Base-by-base conservation (phyloP, 108 stramenopile species). In the Pseudonitzschia pungens region DNA sequence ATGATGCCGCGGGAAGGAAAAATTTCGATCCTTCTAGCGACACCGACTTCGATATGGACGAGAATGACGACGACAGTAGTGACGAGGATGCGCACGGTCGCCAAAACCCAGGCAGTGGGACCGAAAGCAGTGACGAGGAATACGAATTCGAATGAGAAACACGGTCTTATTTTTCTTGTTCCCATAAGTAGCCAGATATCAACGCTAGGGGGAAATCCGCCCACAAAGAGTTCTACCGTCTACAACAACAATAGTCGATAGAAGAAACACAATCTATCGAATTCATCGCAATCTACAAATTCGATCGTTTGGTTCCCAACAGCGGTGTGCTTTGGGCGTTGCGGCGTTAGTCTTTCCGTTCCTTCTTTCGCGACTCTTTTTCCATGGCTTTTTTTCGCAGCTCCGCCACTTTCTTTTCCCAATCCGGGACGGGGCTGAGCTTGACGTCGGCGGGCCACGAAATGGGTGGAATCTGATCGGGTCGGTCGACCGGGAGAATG, bases 401-500 rank as follows among this genome's bases (percentile, higher is more conserved):
- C 40, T 62, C 28, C 21, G 51, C 52, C 11, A 73, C 4, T 24
- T 36, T 68, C 53, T 73, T 62, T 62, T 71, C 71, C 85, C 85
- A 86, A 65, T 86, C 65, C 9, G 69, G 69, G 18, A 69, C 68
- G 20, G 73, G 70, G 42, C 69, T 71, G 16, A 86, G 26, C 33
- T 82, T 70, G 21, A 86, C 82, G 36, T 81, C 81, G 10, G 68
- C 74, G 15, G 93, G 91, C 91, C 93, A 92, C 24, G 65, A 28
- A 58, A 94, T 83, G 65, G 77, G 70, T 7, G 93, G 93, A 69
- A 94, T 86, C 27, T 85, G 69, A 43, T 81, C 74, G 51, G 78
- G 74, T 22, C 79, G 54, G 40, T 70, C 75, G 2, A 91, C 91
- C 0, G 94, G 94, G 53, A 95, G 71, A 53, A 95, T 62, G 0